phyloP scores from a whole-genome alignment of 2,329 filamentous ascomycete genomes.

The Plenodomus lindquistii region DNA sequence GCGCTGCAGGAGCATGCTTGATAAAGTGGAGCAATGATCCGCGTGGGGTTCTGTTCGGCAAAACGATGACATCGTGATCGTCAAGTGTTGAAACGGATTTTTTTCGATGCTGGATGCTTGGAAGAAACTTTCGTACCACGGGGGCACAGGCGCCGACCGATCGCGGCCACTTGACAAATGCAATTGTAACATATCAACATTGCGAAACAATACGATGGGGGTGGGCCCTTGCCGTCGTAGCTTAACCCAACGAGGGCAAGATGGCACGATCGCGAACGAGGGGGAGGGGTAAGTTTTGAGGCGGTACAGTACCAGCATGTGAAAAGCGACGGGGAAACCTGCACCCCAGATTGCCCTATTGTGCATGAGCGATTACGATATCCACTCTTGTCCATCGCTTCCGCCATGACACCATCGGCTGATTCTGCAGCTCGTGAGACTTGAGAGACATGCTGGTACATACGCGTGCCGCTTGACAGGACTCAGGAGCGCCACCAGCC shows the following conservation, averaged over 20 bases:
- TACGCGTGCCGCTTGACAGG: constrained; percentile 4
- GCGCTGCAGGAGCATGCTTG: constrained; percentile 9
- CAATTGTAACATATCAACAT: constrained; percentile 2
- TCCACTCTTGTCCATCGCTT: constrained; percentile 8
- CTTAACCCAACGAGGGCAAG: neutral
- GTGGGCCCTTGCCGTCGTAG: constrained; percentile 1
- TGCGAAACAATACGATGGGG: constrained; percentile 3
- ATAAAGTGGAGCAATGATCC: constrained; percentile 13
- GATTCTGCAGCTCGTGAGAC: neutral
- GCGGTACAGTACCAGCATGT: constrained; percentile 4
- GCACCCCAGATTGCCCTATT: constrained; percentile 21
- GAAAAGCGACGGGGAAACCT: constrained; percentile 17
- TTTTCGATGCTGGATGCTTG: neutral
- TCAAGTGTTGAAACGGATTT: neutral
- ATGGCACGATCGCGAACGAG: neutral
- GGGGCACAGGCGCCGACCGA: neutral
- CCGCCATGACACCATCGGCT: constrained; percentile 11
- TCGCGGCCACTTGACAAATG: constrained; percentile 13
- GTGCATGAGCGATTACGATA: constrained; percentile 15
- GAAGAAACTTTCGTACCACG: too few species aligned
- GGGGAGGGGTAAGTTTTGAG: neutral
- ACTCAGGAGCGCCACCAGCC: neutral
- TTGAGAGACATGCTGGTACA: constrained; percentile 7
- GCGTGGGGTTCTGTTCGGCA: constrained; percentile 3
- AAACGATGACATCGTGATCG: constrained; percentile 7